Percentiles rank a stretch among this genome's conserved stretches.
Conservation (phyloP, 1,284 basidiomycete genomes). For the Ceratobasidium theobromae region DNA sequence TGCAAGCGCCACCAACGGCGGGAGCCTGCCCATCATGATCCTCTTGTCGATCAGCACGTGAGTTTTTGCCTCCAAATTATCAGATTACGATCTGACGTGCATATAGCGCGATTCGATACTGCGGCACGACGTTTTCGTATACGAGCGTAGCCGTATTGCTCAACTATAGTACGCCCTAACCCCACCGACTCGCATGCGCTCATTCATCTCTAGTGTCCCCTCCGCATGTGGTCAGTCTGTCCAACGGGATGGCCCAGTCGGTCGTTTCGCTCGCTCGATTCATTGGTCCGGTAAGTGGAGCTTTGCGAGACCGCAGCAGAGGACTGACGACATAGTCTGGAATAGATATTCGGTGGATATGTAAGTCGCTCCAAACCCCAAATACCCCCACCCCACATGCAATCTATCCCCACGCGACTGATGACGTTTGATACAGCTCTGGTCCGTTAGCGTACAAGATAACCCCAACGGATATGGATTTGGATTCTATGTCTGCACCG, state of each 20-base stretch:
- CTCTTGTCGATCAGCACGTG: slow-evolving; percentile 46
- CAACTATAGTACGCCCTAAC: slow-evolving; percentile 56
- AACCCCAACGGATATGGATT: slow-evolving; percentile 68
- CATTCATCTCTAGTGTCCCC: slow-evolving; percentile 63
- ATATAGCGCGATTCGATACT: slow-evolving; percentile 75
- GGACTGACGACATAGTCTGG: neutral
- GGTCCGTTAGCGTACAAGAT: slow-evolving; percentile 69
- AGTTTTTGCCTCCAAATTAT: slow-evolving; percentile 38
- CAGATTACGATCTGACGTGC: slow-evolving; percentile 50
- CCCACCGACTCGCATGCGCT: neutral
- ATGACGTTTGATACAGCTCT: slow-evolving; percentile 54
- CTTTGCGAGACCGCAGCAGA: neutral
- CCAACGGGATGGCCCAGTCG: slow-evolving; percentile 80
- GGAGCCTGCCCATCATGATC: slow-evolving; percentile 63
- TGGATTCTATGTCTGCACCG: slow-evolving; percentile 68
- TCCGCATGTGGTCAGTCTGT: slow-evolving; percentile 69
- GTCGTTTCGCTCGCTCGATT: slow-evolving; percentile 80
- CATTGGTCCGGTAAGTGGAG: slow-evolving; percentile 54
- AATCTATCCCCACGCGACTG: neutral
- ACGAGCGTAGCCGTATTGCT: slow-evolving; percentile 75
- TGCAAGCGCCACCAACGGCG: slow-evolving; percentile 40
- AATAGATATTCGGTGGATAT: slow-evolving; percentile 36
- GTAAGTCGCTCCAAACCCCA: no score
- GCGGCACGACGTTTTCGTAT: slow-evolving; percentile 74
- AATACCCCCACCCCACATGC: no score